Evolutionary conservation across 495 filamentous ascomycete genomes (phyloP).

Genomic region (Echria macrotheca): DNA sequence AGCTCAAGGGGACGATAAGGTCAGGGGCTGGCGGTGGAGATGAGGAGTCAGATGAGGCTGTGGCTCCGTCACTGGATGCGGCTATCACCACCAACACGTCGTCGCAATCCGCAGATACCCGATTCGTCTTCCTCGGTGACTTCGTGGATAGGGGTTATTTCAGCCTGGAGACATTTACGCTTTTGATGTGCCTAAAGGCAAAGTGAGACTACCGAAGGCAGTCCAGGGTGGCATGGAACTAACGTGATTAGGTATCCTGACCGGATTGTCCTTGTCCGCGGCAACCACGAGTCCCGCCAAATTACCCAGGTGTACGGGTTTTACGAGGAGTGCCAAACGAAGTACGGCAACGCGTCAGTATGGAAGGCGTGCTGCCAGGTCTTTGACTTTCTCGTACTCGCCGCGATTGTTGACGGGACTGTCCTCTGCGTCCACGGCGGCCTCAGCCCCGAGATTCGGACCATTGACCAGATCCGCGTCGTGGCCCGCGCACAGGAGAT

Average conservation of each 20-base stretch:
- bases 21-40: slow-evolving; percentile 29
- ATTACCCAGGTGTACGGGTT: slow-evolving; percentile 99
- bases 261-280: slow-evolving; percentile 88
- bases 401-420: slow-evolving; percentile 93
- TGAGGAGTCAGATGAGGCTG: slow-evolving; percentile 36
- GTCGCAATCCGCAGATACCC: slow-evolving; percentile 61
- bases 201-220: slow-evolving; percentile 50
- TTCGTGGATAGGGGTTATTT: slow-evolving; percentile 98
- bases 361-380: slow-evolving; percentile 99
- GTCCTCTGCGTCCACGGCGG: slow-evolving; percentile 97
- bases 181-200: slow-evolving; percentile 93
- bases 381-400: slow-evolving; percentile 94
- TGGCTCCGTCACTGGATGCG: slow-evolving; percentile 37
- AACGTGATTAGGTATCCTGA: slow-evolving; percentile 72
- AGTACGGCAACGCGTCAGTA: slow-evolving; percentile 96
- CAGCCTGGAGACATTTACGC: slow-evolving; percentile 91
- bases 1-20: slow-evolving; percentile 72
- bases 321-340: slow-evolving; percentile 96
- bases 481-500: slow-evolving; percentile 97
- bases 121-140: slow-evolving; percentile 94
- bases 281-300: slow-evolving; percentile 95
- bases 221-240: slow-evolving; percentile 12
- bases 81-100: slow-evolving; percentile 39
- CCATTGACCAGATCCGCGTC: slow-evolving; percentile 93
- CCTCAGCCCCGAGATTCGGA: slow-evolving; percentile 93